A percentile compares a stretch with the other conserved stretches of the same genome.
phyloP scores from a whole-genome alignment of 441 rosid species.

The Omphalea diandra region DNA sequence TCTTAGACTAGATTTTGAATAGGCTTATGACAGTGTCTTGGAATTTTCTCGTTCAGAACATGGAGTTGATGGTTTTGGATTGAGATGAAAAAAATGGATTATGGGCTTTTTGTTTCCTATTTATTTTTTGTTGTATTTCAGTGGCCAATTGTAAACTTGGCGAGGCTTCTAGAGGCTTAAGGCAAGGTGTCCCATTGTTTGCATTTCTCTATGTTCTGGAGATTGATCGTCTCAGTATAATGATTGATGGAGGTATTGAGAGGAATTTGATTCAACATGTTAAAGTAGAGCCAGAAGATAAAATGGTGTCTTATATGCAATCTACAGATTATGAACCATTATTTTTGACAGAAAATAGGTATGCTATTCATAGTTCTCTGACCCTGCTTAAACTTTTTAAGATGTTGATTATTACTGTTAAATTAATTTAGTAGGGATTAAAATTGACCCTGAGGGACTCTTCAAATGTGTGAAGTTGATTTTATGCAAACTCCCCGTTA shows the following conservation, averaged over 20 bases:
- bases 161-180: neutral
- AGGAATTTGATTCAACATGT: neutral
- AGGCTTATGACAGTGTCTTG: neutral
- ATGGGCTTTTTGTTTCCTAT: neutral
- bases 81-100: neutral
- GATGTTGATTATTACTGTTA: too few species aligned
- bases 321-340: too few species aligned
- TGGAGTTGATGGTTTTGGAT: neutral
- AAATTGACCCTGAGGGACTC: too few species aligned
- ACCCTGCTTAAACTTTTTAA: too few species aligned
- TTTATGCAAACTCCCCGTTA: too few species aligned
- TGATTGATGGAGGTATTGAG: too few species aligned
- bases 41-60: neutral
- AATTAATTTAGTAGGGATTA: too few species aligned
- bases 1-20: neutral
- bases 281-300: neutral
- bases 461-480: too few species aligned
- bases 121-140: neutral
- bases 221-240: neutral
- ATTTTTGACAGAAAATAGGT: too few species aligned
- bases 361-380: too few species aligned
- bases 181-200: neutral
- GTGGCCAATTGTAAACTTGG: too few species aligned
- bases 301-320: too few species aligned
- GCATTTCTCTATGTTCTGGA: neutral